Evolutionary conservation across 805 yeast genomes (phyloP), one percentile per base, ranked within the genome.

Genomic region (Candida dajiaensis): DNA sequence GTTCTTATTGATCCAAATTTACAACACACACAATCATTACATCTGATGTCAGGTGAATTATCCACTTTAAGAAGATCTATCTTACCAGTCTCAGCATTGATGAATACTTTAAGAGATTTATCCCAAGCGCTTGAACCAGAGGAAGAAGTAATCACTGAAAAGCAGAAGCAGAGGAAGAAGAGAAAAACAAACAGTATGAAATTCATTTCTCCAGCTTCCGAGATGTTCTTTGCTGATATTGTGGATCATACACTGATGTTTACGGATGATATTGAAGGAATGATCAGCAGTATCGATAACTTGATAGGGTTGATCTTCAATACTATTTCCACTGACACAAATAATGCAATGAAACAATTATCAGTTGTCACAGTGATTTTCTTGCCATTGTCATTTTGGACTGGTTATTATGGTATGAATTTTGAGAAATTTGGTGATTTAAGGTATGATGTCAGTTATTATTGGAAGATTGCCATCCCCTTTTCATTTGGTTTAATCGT

Each of bases 351-450:
- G 72, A 68, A 71, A 44, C 71, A 73, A 56, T 64, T 80, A 38
- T 74, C 83, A 8, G 56, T 80, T 35, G 76, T 80, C 10, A 75
- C 83, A 1, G 83, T 80, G 13, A 70, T 80, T 13, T 79, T 80
- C 53, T 64, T 80, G 35, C 85, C 85, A 6, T 57, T 80, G 45
- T 71, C 80, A 6, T 80, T 80, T 55, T 69, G 81, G 71, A 77
- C 83, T 1, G 83, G 84, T 12, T 80, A 77, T 55, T 80, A 75
- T 47, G 76, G 76, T 38, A 71, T 72, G 76, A 71, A 71, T 51
- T 71, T 72, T 48, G 56, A 62, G 12, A 46, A 37, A 3, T 72
- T 72, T 51, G 65, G 67, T 1, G 69, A 69, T 53, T 51, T 72
- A 39, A 38, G 52, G 0, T 21, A 55, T 2, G 50, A 56, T 44